phyloP scores from a whole-genome alignment of 208 protist genomes.

The Novymonas esmeraldas region DNA sequence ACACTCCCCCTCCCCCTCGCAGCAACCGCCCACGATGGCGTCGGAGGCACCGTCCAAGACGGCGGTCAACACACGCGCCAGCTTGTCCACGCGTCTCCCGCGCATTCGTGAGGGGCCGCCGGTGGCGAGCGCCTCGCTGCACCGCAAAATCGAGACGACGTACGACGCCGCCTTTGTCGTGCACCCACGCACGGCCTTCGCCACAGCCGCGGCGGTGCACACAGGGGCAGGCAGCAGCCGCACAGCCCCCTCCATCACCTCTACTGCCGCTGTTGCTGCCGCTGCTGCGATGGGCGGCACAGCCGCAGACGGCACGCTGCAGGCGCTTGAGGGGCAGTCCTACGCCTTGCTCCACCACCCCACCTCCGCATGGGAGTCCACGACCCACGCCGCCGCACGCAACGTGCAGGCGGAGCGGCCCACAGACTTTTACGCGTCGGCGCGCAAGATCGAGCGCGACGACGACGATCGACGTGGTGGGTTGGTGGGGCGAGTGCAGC shows the following conservation, averaged over 20 bases:
- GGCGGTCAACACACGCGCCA: conserved; percentile 73
- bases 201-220: no score
- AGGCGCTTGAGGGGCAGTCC: neutral
- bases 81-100: conserved; percentile 54
- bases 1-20: no score
- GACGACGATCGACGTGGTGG: conserved; percentile 75
- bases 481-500: conserved; percentile 69
- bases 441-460: conserved; percentile 64
- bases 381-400: conserved; percentile 53
- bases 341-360: conserved; percentile 30
- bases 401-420: conserved; percentile 46
- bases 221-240: neutral
- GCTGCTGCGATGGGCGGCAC: neutral
- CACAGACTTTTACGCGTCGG: conserved; percentile 72
- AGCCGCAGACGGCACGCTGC: neutral
- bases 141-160: conserved; percentile 66
- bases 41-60: conserved; percentile 65
- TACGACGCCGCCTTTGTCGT: conserved; percentile 65
- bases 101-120: conserved; percentile 27
- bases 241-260: neutral
- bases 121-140: conserved; percentile 34
- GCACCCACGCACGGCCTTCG: neutral
- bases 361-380: conserved; percentile 60
- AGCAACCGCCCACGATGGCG: no score
- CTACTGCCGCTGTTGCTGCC: neutral